These are phyloP conservation scores for Leccinum arenicola DNA, from an alignment of 768 basidiomycete genomes.

Conservation along the genomic window DNA sequence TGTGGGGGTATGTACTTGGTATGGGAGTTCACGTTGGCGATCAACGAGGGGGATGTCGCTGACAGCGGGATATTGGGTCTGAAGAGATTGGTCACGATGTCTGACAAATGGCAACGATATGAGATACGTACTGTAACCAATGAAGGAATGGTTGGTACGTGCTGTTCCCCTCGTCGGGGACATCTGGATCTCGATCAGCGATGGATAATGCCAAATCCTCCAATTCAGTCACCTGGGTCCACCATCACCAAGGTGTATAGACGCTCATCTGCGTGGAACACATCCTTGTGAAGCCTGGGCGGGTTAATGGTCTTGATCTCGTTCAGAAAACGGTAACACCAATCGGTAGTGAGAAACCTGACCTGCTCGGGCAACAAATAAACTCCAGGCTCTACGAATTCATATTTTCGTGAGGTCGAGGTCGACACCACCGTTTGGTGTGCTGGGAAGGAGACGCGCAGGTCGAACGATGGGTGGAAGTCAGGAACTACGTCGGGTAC, in stretches of 20 bases:
- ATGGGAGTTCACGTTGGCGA: constrained; percentile 49
- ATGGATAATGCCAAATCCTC: not conserved
- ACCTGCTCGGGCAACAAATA: constrained; percentile 72
- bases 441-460: constrained; percentile 60
- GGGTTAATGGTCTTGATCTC: constrained; percentile 54
- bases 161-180: constrained; percentile 68
- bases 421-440: constrained; percentile 15
- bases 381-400: constrained; percentile 65
- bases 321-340: constrained; percentile 2
- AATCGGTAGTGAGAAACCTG: constrained; percentile 12
- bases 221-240: constrained; percentile 67
- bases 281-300: constrained; percentile 67
- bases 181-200: constrained; percentile 48
- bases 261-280: constrained; percentile 77
- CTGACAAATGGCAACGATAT: not conserved
- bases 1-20: constrained; percentile 87
- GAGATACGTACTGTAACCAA: constrained; percentile 70
- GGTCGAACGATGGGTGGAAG: constrained; percentile 70
- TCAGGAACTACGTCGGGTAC: constrained; percentile 81
- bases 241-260: constrained; percentile 88
- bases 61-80: constrained; percentile 85
- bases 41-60: constrained; percentile 42
- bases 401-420: constrained; percentile 24
- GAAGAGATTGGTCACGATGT: not conserved
- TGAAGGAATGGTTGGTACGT: constrained; percentile 76